Evolutionary conservation across 192 early-diverging fungal genomes (phyloP), one percentile per base, ranked within the genome.

Genomic region (Coemansia sp.): DNA sequence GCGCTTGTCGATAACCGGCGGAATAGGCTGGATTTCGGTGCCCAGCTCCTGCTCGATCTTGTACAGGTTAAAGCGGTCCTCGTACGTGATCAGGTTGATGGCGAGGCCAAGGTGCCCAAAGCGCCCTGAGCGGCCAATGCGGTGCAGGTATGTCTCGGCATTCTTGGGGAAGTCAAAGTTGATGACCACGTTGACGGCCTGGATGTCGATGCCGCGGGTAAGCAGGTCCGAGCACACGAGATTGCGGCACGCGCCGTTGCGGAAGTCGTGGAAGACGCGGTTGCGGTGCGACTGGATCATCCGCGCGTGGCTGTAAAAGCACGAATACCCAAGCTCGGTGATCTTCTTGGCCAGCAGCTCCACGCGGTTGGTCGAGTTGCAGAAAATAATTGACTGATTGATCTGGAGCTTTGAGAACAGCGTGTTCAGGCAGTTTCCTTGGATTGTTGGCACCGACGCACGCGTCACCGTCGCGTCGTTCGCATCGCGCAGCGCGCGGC

Each of bases 91-190:
- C 58, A 99, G 75, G 71, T 99, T 99, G 78, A 99, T 99, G 12
- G 96, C 96, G 14, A 97, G 75, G 53, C 94, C 95, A 35, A 96
- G 80, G 72, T 96, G 94, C 38, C 89, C 95, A 67, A 93, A 99
- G 52, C 94, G 87, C 10, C 96, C 96, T 36, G 91, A 94, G 64
- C 96, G 89, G 50, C 96, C 96, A 66, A 99, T 99, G 55, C 96
- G 89, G 78, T 99, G 96, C 31, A 99, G 79, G 67, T 99, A 99
- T 2, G 94, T 99, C 78, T 99, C 96, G 27, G 95, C 91, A 54
- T 97, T 99, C 71, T 97, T 97, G 53, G 95, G 95, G 69, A 99
- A 97, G 75, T 99, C 96, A 86, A 97, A 99, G 83, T 99, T 97
- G 83, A 99, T 97, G 44, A 99, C 96, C 12, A 99, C 95, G 69